These are phyloP conservation scores for Trypanosoma melophagium DNA, from an alignment of 208 protist species.

Conservation along the genomic window DNA sequence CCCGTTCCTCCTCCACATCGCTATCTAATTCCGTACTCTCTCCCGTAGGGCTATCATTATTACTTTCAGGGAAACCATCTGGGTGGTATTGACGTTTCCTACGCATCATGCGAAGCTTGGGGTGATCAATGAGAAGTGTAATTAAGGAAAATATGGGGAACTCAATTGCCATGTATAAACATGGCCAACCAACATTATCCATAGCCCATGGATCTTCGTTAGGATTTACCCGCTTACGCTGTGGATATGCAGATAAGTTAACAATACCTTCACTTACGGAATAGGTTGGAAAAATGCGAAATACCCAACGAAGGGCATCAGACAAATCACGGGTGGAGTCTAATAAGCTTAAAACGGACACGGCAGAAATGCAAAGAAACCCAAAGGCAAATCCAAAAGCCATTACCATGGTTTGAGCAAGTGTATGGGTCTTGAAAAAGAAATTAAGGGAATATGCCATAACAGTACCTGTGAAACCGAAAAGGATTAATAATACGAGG, in stretches of 20 bases:
- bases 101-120: constrained; percentile 35
- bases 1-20: constrained; percentile 12
- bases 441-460: constrained; percentile 68
- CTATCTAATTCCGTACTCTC: constrained; percentile 38
- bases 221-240: constrained; percentile 29
- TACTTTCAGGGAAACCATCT: background rate
- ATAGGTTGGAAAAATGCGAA: constrained; percentile 73
- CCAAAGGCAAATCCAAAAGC: constrained; percentile 74
- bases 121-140: constrained; percentile 66
- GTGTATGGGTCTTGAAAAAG: constrained; percentile 59
- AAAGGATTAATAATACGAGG: constrained; percentile 56
- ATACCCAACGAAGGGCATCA: constrained; percentile 47
- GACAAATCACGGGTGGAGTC: constrained; percentile 38
- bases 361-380: constrained; percentile 59
- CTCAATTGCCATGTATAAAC: constrained; percentile 66
- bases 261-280: constrained; percentile 78
- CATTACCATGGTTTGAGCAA: constrained; percentile 66
- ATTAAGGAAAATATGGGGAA: constrained; percentile 57
- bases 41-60: constrained; percentile 28
- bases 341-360: constrained; percentile 50
- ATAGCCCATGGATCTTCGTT: constrained; percentile 37
- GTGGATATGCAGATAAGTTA: constrained; percentile 41
- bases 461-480: constrained; percentile 56
- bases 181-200: constrained; percentile 44
- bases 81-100: background rate